Evolutionary conservation across 2,329 filamentous ascomycete genomes (phyloP).

Genomic region (Monilinia aucupariae): DNA sequence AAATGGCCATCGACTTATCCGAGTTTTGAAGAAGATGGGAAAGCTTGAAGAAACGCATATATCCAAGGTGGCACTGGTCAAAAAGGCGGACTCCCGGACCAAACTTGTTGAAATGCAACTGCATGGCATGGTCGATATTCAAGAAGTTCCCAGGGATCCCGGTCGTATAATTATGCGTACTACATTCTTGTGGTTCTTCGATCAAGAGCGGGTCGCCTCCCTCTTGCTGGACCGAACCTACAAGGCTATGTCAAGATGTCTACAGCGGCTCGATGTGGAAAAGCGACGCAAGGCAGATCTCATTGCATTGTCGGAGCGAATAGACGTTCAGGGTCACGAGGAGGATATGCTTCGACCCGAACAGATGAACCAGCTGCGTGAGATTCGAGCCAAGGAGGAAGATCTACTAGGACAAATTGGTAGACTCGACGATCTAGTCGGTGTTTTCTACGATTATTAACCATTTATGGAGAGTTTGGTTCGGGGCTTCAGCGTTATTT

Average conservation of each 20-base stretch:
- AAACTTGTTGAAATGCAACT: constrained; percentile 83
- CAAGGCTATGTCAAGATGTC: constrained; percentile 79
- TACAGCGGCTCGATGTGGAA: constrained; percentile 76
- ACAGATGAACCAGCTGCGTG: constrained; percentile 60
- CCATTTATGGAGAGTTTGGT: constrained; percentile 12
- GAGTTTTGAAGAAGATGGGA: constrained; percentile 78
- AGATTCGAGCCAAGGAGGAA: constrained; percentile 59
- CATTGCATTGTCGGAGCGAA: constrained; percentile 74
- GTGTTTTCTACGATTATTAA: constrained; percentile 72
- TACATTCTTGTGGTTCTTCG: constrained; percentile 89
- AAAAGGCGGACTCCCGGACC: constrained; percentile 76
- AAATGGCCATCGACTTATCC: constrained; percentile 73
- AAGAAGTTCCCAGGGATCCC: constrained; percentile 88
- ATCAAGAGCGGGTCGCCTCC: constrained; percentile 63
- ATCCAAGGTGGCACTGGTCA: constrained; percentile 73
- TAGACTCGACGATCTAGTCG: constrained; percentile 78
- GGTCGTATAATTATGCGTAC: constrained; percentile 76
- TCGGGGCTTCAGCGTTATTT: constrained; percentile 17
- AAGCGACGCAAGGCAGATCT: constrained; percentile 65
- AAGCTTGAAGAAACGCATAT: constrained; percentile 94
- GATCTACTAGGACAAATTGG: constrained; percentile 73
- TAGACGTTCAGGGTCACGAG: constrained; percentile 72
- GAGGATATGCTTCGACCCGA: constrained; percentile 70
- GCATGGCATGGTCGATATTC: constrained; percentile 80
- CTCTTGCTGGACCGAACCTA: constrained; percentile 76